Percentiles rank a stretch among this genome's conserved stretches.
Conservation (phyloP, 441 rosid species). For the Isatis lusitanica region DNA sequence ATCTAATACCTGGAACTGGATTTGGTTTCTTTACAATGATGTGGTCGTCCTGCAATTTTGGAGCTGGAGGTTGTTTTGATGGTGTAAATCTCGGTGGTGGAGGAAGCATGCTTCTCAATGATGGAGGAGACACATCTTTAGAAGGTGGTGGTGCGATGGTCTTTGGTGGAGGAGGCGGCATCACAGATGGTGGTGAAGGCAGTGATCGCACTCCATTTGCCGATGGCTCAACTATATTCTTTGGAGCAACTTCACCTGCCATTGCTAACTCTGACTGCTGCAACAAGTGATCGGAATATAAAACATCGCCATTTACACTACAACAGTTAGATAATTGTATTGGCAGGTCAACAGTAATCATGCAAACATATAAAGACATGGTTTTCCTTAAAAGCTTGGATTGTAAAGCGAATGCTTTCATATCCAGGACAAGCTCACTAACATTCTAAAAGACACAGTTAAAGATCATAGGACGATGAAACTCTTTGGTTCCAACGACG, state of each 20-base stretch:
- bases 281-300: constrained; percentile 32
- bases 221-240: constrained; percentile 43
- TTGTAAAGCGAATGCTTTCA: neutral
- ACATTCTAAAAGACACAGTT: neutral
- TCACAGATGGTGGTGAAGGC: constrained; percentile 42
- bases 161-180: constrained; percentile 45
- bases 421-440: constrained; percentile 14
- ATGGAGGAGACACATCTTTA: constrained; percentile 33
- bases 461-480: neutral
- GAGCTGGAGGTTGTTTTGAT: constrained; percentile 30
- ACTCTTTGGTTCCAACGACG: neutral
- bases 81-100: constrained; percentile 57
- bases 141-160: constrained; percentile 42
- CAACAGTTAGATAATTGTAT: neutral
- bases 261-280: constrained; percentile 48
- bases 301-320: constrained; percentile 35
- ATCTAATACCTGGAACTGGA: constrained; percentile 52
- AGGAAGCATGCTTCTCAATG: constrained; percentile 42
- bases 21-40: constrained; percentile 35
- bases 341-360: neutral
- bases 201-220: constrained; percentile 42
- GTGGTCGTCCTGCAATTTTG: constrained; percentile 34
- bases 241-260: constrained; percentile 46
- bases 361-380: constrained; percentile 9
- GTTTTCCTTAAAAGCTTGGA: neutral